Evolutionary conservation across 495 filamentous ascomycete species (phyloP), one percentile per base, ranked within the genome.

Genomic region (Aspergillus coremiiformis): DNA sequence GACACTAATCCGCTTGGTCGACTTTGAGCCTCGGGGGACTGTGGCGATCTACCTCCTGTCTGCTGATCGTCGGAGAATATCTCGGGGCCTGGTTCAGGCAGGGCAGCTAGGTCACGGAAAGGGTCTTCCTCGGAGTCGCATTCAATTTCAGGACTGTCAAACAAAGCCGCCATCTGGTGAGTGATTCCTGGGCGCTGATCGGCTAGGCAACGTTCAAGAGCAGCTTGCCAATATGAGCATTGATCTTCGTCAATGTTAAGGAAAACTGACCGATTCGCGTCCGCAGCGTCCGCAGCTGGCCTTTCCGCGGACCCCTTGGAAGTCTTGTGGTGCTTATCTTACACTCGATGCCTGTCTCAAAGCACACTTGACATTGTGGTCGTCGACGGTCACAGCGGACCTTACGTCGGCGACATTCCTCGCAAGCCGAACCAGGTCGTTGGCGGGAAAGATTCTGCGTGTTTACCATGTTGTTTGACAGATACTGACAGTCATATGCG

Each of bases 281-380:
- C 45, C 72, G 65, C 33, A 79, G 64, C 0, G 73, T 74, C 27
- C 77, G 74, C 47, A 79, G 63, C 44, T 79, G 72, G 14, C 78
- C 77, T 46, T 76, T 79, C 49, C 79, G 76, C 0, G 78, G 79
- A 0, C 78, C 78, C 7, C 78, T 61, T 22, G 69, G 66, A 20
- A 68, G 63, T 11, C 74, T 74, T 0, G 63, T 53, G 27, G 72
- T 72, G 58, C 66, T 76, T 26, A 77, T 67, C 41, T 74, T 69
- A 60, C 78, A 81, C 20, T 62, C 56, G 27, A 76, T 63, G 8
- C 71, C 74, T n/a, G 68, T 65, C 21, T 78, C 73, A 17, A 62
- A 67, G 52, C 76, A 82, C 1, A 73, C 72, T 26, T 73, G 66
- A 58, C 78, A 81, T 52, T 63, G 60, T 2, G 78, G 77, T 9